Evolutionary conservation across 106 monocot species (phyloP), one percentile per base, ranked within the genome.

Genomic region (Allium fistulosum): DNA sequence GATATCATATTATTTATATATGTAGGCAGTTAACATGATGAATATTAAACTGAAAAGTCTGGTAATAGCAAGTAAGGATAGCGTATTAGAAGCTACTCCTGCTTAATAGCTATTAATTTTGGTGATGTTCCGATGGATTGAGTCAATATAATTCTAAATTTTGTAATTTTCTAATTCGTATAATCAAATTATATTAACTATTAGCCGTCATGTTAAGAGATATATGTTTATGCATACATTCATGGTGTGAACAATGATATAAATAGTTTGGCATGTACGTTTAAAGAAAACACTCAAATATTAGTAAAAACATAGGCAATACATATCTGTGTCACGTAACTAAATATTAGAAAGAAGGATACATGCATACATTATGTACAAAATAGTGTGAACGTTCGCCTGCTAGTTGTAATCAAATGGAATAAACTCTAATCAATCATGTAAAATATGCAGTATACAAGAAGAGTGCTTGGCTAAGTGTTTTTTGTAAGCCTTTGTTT

Each of bases 61-160:
- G 56, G 69, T 69, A 58, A 69, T 69, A 57, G 69, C 46, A 46
- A 57, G 69, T 69, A 57, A 57, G 69, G 68, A 28, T 26, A 22
- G 14, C 46, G 68, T 26, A 9, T 69, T 17, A 46, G 48, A 15
- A 55, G 15, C 57, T 22, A 22, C 22, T 22, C 57, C 57, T 57
- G 26, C 37, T 56, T 46, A 57, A 7, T 15, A 56, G 69, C 69
- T 69, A 57, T 69, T 69, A 69, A 69, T 69, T 69, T 69, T 69
- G 69, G 69, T 53, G 57, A 57, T 53, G 6, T 69, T 69, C 56
- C 18, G 48, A 64, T 50, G 66, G 17, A 66, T 22, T 66, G 49
- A 51, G 26, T 66, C 66, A 9, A 66, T 66, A 51, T 49, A 22
- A 66, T 18, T 49, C 66, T 50, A 66, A 48, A 65, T 17, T 16